phyloP scores from a whole-genome alignment of 345 rosid species.

The Linum trigynum region DNA sequence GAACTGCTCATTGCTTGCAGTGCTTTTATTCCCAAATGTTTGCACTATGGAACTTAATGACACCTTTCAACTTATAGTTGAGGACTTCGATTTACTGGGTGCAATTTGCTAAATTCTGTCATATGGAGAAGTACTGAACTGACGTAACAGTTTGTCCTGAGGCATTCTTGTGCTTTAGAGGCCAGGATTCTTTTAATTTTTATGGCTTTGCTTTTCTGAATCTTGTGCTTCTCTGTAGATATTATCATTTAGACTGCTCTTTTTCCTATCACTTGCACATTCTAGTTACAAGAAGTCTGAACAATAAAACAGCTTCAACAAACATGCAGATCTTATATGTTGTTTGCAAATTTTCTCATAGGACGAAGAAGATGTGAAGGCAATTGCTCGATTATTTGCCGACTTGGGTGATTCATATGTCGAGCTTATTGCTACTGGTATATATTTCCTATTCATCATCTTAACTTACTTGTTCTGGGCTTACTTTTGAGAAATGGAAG shows the following conservation, averaged over 20 bases:
- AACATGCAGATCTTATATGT: background rate
- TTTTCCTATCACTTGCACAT: background rate
- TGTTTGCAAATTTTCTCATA: constrained; percentile 24
- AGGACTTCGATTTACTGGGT: background rate
- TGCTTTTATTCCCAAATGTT: no score
- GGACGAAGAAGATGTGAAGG: constrained; percentile 99
- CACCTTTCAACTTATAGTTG: no score
- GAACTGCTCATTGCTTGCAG: no score
- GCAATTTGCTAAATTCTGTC: no score
- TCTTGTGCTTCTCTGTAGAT: background rate
- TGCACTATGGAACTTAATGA: no score
- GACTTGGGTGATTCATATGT: constrained; percentile 98
- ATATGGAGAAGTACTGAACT: no score
- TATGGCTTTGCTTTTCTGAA: background rate
- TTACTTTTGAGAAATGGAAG: background rate
- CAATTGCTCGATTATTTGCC: constrained; percentile 92
- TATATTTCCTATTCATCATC: background rate
- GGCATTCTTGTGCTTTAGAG: no score
- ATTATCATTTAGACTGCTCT: background rate
- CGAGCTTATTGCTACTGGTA: constrained; percentile 92
- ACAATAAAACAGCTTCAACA: background rate
- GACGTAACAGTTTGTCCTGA: no score
- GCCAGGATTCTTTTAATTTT: no score
- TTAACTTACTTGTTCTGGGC: background rate
- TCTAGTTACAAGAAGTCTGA: background rate